Conservation (phyloP, 2,329 filamentous ascomycete species). For the Ophiocordyceps unilateralis region DNA sequence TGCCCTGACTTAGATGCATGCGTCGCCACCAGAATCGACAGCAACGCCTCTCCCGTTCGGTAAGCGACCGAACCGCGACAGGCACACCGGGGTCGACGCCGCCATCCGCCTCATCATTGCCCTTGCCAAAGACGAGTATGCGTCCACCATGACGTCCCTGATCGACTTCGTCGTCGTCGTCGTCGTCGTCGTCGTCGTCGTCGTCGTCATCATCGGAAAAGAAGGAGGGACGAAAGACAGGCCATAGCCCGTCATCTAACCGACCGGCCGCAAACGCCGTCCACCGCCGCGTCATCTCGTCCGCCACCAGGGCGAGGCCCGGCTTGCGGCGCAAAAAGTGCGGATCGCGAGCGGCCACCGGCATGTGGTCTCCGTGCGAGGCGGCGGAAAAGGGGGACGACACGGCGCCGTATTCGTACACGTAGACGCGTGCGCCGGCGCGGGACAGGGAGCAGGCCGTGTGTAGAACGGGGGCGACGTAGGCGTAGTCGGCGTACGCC, state of each 20-base stretch:
- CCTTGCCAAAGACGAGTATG: conserved; percentile 39
- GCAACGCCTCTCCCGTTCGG: conserved; percentile 25
- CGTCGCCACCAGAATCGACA: conserved; percentile 46
- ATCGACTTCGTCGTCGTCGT: conserved; percentile 9
- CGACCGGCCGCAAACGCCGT: conserved; percentile 11
- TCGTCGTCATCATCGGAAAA: not conserved
- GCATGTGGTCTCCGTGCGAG: conserved; percentile 29
- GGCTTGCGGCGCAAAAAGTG: conserved; percentile 12
- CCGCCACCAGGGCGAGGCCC: conserved; percentile 20
- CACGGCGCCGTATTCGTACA: conserved; percentile 44
- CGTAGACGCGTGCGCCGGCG: conserved; percentile 23
- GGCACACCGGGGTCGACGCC: conserved; percentile 21
- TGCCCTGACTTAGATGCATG: conserved; percentile 16
- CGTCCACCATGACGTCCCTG: conserved; percentile 1
- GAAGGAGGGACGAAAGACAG: no score
- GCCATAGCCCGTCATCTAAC: no score
- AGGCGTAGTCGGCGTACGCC: conserved; percentile 47
- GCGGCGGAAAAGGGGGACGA: conserved; percentile 18
- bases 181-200: conserved; percentile 2
- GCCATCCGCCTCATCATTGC: conserved; percentile 36
- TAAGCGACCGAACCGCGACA: conserved; percentile 24
- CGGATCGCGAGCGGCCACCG: conserved; percentile 25
- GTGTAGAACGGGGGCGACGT: conserved; percentile 45
- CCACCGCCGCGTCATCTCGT: conserved; percentile 27
- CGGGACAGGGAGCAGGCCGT: conserved; percentile 26